Conservation (phyloP, 2,329 filamentous ascomycete species). For the Fusarium dlaminii region DNA sequence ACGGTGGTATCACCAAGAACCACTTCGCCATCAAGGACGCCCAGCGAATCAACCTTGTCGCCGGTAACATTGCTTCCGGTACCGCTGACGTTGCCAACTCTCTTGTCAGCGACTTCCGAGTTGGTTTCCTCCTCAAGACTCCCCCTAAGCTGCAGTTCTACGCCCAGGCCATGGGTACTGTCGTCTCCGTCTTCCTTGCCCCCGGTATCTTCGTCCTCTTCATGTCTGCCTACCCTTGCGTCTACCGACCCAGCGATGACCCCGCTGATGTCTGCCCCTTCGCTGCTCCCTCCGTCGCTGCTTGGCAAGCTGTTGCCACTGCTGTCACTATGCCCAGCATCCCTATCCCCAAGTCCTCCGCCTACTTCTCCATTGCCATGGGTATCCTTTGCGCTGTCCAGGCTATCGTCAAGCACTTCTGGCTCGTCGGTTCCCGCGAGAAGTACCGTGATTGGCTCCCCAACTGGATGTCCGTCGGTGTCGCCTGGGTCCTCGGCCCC, state of each 20-base stretch:
- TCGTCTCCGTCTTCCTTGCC: constrained; percentile 73
- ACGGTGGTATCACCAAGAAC: constrained; percentile 70
- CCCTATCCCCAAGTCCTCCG: constrained; percentile 63
- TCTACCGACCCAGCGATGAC: constrained; percentile 60
- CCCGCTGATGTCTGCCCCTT: constrained; percentile 61
- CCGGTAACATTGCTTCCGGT: constrained; percentile 66
- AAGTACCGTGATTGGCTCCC: constrained; percentile 67
- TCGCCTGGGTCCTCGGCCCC: constrained; percentile 67
- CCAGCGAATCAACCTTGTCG: constrained; percentile 72
- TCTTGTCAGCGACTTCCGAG: constrained; percentile 71
- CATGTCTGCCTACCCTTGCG: constrained; percentile 74
- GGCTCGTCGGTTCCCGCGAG: constrained; percentile 59
- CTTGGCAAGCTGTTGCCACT: constrained; percentile 72
- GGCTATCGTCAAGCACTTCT: constrained; percentile 64
- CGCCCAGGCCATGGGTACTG: constrained; percentile 69
- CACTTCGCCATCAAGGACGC: constrained; percentile 60
- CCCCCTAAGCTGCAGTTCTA: constrained; percentile 73
- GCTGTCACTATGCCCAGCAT: constrained; percentile 66
- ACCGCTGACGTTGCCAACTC: constrained; percentile 64
- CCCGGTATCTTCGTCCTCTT: constrained; percentile 75
- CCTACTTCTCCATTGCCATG: constrained; percentile 66
- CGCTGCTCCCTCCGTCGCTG: constrained; percentile 68
- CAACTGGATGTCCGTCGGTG: constrained; percentile 70
- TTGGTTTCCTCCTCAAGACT: constrained; percentile 73
- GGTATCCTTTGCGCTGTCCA: constrained; percentile 60